Percentiles rank a stretch among this genome's conserved stretches.
phyloP scores from a whole-genome alignment of 2,329 filamentous ascomycete genomes.

The Colletotrichum tabaci region DNA sequence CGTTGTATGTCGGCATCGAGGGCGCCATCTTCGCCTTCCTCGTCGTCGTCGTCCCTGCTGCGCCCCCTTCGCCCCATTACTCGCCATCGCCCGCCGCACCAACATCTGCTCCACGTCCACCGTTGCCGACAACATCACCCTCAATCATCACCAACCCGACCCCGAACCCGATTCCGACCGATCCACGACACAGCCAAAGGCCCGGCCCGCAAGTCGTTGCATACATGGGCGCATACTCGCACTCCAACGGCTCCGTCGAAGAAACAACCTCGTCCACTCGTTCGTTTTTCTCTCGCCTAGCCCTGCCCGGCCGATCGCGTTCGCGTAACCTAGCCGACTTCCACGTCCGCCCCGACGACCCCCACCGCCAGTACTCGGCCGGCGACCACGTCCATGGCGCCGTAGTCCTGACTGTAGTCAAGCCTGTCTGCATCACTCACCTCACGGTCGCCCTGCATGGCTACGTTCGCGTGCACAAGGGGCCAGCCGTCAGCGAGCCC shows the following conservation, averaged over 20 bases:
- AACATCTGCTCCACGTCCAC: slow-evolving; percentile 43
- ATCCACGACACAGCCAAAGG: slow-evolving; percentile 40
- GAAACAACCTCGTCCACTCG: slow-evolving; percentile 56
- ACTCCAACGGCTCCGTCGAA: slow-evolving; percentile 57
- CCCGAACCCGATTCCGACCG: slow-evolving; percentile 14
- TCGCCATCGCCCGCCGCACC: slow-evolving; percentile 41
- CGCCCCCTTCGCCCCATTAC: slow-evolving; percentile 44
- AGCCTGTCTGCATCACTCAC: slow-evolving; percentile 84
- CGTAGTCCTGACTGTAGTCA: slow-evolving; percentile 80
- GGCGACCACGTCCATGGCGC: slow-evolving; percentile 82
- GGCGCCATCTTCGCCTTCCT: slow-evolving; percentile 19
- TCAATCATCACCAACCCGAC: slow-evolving; percentile 47
- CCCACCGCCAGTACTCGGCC: slow-evolving; percentile 81
- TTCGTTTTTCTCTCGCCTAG: slow-evolving; percentile 68
- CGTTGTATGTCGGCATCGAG: slow-evolving; percentile 38
- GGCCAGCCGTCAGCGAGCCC: slow-evolving; percentile 69
- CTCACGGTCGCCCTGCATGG: slow-evolving; percentile 84
- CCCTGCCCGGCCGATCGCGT: slow-evolving; percentile 65
- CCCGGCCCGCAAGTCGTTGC: slow-evolving; percentile 47
- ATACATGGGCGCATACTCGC: slow-evolving; percentile 63
- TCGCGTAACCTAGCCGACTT: slow-evolving; percentile 81
- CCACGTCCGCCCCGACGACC: slow-evolving; percentile 82
- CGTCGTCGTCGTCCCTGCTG: slow-evolving; percentile 41
- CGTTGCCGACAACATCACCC: slow-evolving; percentile 30
- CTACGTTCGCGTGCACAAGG: slow-evolving; percentile 85